Evolutionary conservation across 2,329 filamentous ascomycete genomes (phyloP).

Genomic region (Sporothrix curviconia): DNA sequence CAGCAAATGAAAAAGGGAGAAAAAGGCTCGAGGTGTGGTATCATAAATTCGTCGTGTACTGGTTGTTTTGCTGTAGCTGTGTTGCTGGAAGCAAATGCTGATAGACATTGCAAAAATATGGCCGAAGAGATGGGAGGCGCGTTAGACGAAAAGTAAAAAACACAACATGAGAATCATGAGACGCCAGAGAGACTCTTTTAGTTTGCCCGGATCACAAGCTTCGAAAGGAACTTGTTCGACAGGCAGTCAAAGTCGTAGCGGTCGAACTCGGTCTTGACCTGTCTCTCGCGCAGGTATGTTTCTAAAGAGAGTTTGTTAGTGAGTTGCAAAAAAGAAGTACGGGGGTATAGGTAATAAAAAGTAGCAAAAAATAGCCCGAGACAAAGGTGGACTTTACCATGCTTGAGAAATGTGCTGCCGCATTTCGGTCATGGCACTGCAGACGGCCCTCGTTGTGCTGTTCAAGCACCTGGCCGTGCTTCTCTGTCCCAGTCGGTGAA

Average conservation of each 20-base stretch:
- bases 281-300: conserved; percentile 77
- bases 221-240: conserved; percentile 95
- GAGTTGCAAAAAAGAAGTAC: background rate
- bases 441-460: conserved; percentile 86
- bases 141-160: background rate
- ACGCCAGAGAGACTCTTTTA: conserved; percentile 34
- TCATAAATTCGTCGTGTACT: conserved; percentile 1
- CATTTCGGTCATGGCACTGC: conserved; percentile 94
- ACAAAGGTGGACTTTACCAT: too few relatives aligned
- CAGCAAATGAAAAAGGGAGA: background rate
- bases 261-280: conserved; percentile 70
- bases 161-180: background rate
- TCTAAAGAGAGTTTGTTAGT: conserved; percentile 42
- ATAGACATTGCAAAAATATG: background rate
- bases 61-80: background rate
- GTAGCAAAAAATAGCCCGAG: conserved; percentile 28
- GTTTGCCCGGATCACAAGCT: conserved; percentile 92
- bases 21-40: background rate
- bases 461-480: conserved; percentile 86
- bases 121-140: too few relatives aligned
- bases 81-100: background rate
- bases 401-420: conserved; percentile 84
- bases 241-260: conserved; percentile 88
- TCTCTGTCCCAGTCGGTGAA: conserved; percentile 93
- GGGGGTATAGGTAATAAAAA: background rate